Evolutionary conservation across 495 filamentous ascomycete genomes (phyloP), one percentile per base, ranked within the genome.

Genomic region (Darksidea phi): DNA sequence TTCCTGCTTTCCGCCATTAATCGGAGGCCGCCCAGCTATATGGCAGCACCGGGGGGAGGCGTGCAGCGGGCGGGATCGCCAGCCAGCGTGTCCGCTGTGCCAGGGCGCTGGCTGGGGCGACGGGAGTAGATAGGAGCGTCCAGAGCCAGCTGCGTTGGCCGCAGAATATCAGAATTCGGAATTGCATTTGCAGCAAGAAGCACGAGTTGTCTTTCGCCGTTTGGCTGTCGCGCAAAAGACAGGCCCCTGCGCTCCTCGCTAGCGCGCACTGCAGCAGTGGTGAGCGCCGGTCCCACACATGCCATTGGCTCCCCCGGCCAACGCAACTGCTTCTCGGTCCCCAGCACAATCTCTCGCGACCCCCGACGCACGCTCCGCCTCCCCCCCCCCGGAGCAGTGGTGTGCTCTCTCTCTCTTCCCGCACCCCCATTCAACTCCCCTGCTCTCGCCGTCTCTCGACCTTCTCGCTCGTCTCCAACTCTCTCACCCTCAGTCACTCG

Each of bases 401-500:
- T 13, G 15, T 3, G 11, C 25, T 12, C 41, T 48, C 4, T 15
- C 23, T n/a, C 13, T 34, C 23, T 18, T 36, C 56, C 24, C 12
- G 25, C 28, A 21, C 11, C 11, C 51, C 17, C 1, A 45, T 32
- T 32, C 43, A 32, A 37, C 59, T 20, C 17, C 11, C 28, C 53
- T 24, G 24, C 59, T 37, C 54, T 54, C 36, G 43, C 48, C 26
- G 52, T 24, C 25, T 8, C 45, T 11, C 23, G 23, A 8, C 41
- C 32, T 10, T 41, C 13, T 13, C 26, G 25, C 45, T 37, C 17
- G 18, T 43, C 32, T 38, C 37, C 32, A 32, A 32, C 28, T 3
- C 17, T 54, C 63, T 60, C 56, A 66, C 57, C 48, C 50, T 36
- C 51, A 66, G 56, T 61, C 63, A 46, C 28, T 61, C 63, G 57